A percentile compares a stretch with the other conserved stretches of the same genome.
Conservation (phyloP, 345 rosid species). For the Sonneratia caseolaris region DNA sequence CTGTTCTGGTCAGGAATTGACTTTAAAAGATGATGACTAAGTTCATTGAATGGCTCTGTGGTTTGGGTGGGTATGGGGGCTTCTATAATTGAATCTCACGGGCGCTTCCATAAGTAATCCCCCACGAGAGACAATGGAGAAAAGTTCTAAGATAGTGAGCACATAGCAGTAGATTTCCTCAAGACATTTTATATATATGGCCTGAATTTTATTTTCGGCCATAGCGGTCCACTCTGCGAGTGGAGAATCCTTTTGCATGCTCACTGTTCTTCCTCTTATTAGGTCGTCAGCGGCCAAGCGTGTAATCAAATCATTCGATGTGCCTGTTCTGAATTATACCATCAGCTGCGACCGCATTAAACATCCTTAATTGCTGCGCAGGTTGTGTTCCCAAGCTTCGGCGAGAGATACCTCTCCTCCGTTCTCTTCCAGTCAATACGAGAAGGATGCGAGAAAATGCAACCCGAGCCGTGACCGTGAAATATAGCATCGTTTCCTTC, state of each 20-base stretch:
- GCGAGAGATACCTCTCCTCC: slow-evolving; percentile 80
- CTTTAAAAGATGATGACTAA: background rate
- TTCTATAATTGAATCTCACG: background rate
- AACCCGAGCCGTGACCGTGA: slow-evolving; percentile 37
- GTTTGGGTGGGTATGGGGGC: background rate
- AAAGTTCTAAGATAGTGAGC: background rate
- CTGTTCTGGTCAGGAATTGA: background rate
- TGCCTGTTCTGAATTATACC: background rate
- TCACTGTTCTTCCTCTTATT: background rate
- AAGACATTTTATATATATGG: background rate
- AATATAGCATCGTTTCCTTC: background rate
- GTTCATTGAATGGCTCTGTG: background rate
- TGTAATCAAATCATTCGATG: background rate
- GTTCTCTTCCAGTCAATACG: slow-evolving; percentile 86
- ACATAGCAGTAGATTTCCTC: background rate
- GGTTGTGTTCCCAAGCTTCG: slow-evolving; percentile 96
- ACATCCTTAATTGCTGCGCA: slow-evolving; percentile 16
- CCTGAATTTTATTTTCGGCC: background rate
- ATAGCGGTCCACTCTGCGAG: background rate
- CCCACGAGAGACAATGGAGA: background rate
- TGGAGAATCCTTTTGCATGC: background rate
- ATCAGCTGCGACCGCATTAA: background rate
- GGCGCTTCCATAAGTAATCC: background rate
- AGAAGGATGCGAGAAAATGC: slow-evolving; percentile 84
- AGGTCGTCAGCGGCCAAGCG: no score